Base-by-base conservation (phyloP, 1,284 basidiomycete genomes). In the Taiwanofungus camphoratus region DNA sequence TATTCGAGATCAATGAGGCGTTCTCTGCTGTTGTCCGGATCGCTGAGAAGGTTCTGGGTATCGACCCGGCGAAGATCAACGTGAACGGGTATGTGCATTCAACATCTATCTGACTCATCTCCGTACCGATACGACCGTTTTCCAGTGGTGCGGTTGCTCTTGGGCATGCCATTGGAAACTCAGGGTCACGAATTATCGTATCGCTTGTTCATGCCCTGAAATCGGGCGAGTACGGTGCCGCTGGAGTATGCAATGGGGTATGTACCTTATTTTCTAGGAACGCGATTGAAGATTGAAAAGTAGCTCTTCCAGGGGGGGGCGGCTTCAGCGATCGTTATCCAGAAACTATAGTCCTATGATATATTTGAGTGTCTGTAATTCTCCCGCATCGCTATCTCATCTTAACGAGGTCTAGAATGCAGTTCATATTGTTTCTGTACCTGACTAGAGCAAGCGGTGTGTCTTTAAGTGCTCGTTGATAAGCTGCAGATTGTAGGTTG, bases 1-100 rank as follows among this genome's bases (percentile, higher is more conserved):
- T 89, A 42, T 99, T 92, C 62, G 96, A 99, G 68, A 82, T 99
- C 66, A 99, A 99, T 68, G 96, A 95, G 67, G 96, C 95, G 13
- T 99, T 99, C 76, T 94, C 93, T 0, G 90, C 92, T 26, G 95
- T 98, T 57, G 86, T 92, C 59, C 80, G 89, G 38, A 83, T 93
- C 41, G 90, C 91, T 2, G 92, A 98, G 70, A 89, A 95, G 69
- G 77, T 91, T 33, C 76, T 96, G 48, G 77, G 75, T 46, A 75
- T 99, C 49, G 85, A 92, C 60, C 77, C 87, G 23, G 76, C 79
- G 49, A 97, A 95, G 74, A 83, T 98, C 63, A 99, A 99, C 66
- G 75, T 90, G 47, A 82, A 92, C 60, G 94, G 93, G 80, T 91
- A 62, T 26, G 81, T 66, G 36, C 36, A 26, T 20, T 49, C 32